These are phyloP conservation scores for Maudiozyma bulderi DNA, from an alignment of 805 yeast species.

Conservation along the genomic window DNA sequence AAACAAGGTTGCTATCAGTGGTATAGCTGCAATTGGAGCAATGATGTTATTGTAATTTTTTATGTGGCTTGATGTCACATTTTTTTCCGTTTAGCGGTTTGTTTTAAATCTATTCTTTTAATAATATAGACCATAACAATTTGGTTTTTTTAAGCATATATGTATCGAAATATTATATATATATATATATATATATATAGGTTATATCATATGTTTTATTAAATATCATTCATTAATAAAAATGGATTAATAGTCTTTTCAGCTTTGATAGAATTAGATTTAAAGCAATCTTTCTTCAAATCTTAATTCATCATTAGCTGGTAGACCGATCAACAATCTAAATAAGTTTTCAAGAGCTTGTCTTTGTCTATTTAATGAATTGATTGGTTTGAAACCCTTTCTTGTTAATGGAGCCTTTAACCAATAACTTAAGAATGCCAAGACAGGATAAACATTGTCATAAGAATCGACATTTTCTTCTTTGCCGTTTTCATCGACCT, in stretches of 20 bases:
- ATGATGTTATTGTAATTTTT: background rate
- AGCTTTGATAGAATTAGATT: background rate
- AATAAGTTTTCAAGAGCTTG: slow-evolving; percentile 84
- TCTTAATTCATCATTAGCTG: slow-evolving; percentile 83
- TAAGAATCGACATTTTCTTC: slow-evolving; percentile 31
- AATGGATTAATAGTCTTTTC: background rate
- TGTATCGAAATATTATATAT: too few relatives aligned
- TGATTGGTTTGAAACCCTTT: slow-evolving; percentile 82
- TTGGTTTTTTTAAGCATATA: too few relatives aligned
- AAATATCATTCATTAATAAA: background rate
- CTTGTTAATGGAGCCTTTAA: slow-evolving; percentile 92
- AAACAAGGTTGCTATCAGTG: background rate
- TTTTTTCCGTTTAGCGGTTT: too few relatives aligned
- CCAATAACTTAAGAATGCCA: slow-evolving; percentile 88
- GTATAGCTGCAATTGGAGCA: background rate
- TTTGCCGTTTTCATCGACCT: slow-evolving; percentile 26
- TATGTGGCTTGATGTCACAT: too few relatives aligned
- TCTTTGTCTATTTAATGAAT: slow-evolving; percentile 92
- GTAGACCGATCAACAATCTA: slow-evolving; percentile 82
- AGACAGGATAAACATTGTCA: slow-evolving; percentile 70
- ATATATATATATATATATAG: too few relatives aligned
- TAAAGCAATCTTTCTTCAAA: slow-evolving; percentile 68
- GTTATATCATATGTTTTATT: too few relatives aligned
- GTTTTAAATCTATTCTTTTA: too few relatives aligned
- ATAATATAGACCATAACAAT: too few relatives aligned